Evolutionary conservation across 2,329 filamentous ascomycete genomes (phyloP).

Genomic region (Trichoderma koningiopsis): DNA sequence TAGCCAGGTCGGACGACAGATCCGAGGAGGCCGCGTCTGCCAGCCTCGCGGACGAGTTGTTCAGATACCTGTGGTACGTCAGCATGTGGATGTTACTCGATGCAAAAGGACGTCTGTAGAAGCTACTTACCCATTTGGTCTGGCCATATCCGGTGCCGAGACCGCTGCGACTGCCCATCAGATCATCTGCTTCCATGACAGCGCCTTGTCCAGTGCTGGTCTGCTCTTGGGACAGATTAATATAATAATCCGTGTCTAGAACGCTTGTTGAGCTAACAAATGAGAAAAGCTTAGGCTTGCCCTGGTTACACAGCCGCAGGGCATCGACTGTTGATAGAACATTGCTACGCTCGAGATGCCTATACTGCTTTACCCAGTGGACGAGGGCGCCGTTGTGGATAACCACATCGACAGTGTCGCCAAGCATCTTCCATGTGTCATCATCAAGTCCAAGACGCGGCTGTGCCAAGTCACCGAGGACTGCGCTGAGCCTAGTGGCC

Average conservation of each 20-base stretch:
- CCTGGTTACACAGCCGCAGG: constrained; percentile 72
- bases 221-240: constrained; percentile 64
- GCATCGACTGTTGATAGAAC: constrained; percentile 79
- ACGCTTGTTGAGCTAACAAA: constrained; percentile 80
- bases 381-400: constrained; percentile 82
- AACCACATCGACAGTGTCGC: constrained; percentile 68
- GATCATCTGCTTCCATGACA: constrained; percentile 74
- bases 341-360: constrained; percentile 70
- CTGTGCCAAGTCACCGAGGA: constrained; percentile 74
- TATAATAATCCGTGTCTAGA: constrained; percentile 80
- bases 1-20: constrained; percentile 83
- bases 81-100: background rate
- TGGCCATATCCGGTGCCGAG: constrained; percentile 90
- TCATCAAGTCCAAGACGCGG: constrained; percentile 72
- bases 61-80: constrained; percentile 45
- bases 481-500: constrained; percentile 63
- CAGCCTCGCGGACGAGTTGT: constrained; percentile 74
- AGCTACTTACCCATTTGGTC: constrained; percentile 51
- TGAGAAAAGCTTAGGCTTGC: constrained; percentile 73
- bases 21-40: constrained; percentile 72
- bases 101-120: background rate
- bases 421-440: constrained; percentile 64
- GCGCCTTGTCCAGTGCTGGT: constrained; percentile 59
- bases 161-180: constrained; percentile 73
- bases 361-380: constrained; percentile 82